Percentiles rank a stretch among this genome's conserved stretches.
These are phyloP conservation scores for Eucalyptus marginata DNA, from an alignment of 345 rosid genomes.

Conservation along the genomic window DNA sequence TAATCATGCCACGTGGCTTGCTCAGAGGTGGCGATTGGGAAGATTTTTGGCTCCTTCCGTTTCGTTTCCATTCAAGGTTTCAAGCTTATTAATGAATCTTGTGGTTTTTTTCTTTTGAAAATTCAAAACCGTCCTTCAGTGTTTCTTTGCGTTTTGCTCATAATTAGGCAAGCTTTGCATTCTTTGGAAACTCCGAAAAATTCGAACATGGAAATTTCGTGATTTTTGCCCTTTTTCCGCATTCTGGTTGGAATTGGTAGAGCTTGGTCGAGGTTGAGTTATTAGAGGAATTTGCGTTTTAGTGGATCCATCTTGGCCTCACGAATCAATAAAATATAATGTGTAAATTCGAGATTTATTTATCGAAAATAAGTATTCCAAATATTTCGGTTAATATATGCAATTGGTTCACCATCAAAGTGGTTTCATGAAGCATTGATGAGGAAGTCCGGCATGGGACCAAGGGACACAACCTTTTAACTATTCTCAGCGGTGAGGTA, in stretches of 20 bases:
- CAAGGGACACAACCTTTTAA: not conserved
- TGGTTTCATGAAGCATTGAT: not conserved
- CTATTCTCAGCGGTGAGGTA: not conserved
- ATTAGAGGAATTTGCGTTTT: not conserved
- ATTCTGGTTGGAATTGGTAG: not conserved
- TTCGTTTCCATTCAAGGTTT: not conserved
- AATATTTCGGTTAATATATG: not conserved
- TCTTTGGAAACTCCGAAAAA: not conserved
- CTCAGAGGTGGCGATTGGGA: not conserved
- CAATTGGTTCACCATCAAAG: not conserved
- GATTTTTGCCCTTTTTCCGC: not conserved
- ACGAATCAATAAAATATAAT: not conserved
- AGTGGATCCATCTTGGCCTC: not conserved
- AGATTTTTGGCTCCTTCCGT: not conserved
- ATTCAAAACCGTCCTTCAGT: not conserved
- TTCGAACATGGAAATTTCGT: not conserved
- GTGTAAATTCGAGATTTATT: not conserved
- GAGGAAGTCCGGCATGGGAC: not conserved
- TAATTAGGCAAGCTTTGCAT: not conserved
- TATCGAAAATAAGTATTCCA: not conserved
- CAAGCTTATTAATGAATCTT: not conserved
- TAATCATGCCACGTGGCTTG: not conserved
- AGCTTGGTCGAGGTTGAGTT: not conserved
- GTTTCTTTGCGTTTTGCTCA: not conserved
- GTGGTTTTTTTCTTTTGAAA: not conserved